Base-by-base conservation (phyloP, 768 basidiomycete genomes). In the Paxillus rubicundulus region DNA sequence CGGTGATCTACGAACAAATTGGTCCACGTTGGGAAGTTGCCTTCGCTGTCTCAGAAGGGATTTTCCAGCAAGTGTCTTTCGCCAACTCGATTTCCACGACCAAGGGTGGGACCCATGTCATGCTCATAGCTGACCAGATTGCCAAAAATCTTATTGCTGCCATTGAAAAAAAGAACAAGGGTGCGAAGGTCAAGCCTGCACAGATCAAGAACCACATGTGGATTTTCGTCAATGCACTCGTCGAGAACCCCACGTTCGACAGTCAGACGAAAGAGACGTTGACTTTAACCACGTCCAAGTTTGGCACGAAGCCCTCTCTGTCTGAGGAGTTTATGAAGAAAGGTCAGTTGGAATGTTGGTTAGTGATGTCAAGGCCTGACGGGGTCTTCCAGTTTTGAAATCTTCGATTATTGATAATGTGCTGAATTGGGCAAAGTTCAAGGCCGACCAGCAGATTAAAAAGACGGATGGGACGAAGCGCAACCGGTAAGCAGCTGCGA, bases 151-250 rank as follows among this genome's bases (percentile, higher is more conserved):
- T 98, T 32, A 79, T 94, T 55, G 74, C 86, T 13, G 80, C 81
- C 7, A 93, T 98, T 58, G 75, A 84, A 66, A 98, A 98, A 84
- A 98, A 96, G 83, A 97, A 99, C 76, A 98, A 97, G 74, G 92
- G 79, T 3, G 92, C 94, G n/a, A 81, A 88, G 1, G 88, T 98
- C 63, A 98, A 98, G 69, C 80, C 91, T 14, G 82, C 85, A 48
- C 93, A 97, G 72, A 86, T 98, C 74, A 96, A 92, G 77, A 94
- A 88, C 63, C 95, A 99, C 66, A 93, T 99, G 85, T 95, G 92
- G 92, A 80, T 99, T 49, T 99, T 98, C 63, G 86, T 99, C 65
- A 98, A 98, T 63, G 85, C 92, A 13, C 77, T 97, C 54, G 87
- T 99, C 59, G 95, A 96, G 74, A 99, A 99, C 65, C 96, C 97